Evolutionary conservation across 179 eudicot genomes (phyloP).

Genomic region (Drosera spatulata): DNA sequence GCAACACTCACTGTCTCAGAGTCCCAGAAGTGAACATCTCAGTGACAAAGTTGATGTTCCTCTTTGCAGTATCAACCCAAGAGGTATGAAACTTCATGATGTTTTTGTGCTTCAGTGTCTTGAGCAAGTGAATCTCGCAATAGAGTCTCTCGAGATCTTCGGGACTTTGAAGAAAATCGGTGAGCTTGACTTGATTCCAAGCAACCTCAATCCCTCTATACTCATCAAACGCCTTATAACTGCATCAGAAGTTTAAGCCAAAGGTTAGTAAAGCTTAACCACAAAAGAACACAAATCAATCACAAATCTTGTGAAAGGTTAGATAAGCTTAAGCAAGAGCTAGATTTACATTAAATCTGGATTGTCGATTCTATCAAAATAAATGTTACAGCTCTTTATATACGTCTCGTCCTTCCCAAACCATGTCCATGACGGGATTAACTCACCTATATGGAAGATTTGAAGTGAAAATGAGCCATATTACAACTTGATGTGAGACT

Average conservation of each 20-base stretch:
- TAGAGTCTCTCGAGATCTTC: constrained; percentile 80
- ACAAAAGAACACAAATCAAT: not conserved
- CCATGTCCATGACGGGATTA: too few species aligned
- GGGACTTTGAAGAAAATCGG: constrained; percentile 56
- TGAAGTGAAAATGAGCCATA: too few species aligned
- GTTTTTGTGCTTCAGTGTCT: constrained; percentile 92
- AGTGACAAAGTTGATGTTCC: constrained; percentile 84
- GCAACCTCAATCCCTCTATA: constrained; percentile 93
- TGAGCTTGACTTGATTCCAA: constrained; percentile 87
- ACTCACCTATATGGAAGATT: too few species aligned
- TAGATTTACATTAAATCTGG: too few species aligned
- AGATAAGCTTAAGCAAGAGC: too few species aligned
- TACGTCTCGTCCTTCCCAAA: too few species aligned
- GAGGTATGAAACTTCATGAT: constrained; percentile 82
- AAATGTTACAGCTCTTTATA: too few species aligned
- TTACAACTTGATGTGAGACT: too few species aligned
- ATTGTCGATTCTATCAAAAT: too few species aligned
- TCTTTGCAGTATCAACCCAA: constrained; percentile 71
- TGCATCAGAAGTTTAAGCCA: constrained; percentile 29
- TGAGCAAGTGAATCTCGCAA: constrained; percentile 89
- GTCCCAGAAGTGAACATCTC: constrained; percentile 96
- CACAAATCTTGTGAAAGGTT: too few species aligned
- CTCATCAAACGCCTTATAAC: constrained; percentile 89
- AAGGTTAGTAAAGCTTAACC: too few species aligned
- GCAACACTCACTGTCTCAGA: constrained; percentile 62